Evolutionary conservation across 192 early-diverging fungal genomes (phyloP).

Genomic region (Gorgonomyces haynaldii): DNA sequence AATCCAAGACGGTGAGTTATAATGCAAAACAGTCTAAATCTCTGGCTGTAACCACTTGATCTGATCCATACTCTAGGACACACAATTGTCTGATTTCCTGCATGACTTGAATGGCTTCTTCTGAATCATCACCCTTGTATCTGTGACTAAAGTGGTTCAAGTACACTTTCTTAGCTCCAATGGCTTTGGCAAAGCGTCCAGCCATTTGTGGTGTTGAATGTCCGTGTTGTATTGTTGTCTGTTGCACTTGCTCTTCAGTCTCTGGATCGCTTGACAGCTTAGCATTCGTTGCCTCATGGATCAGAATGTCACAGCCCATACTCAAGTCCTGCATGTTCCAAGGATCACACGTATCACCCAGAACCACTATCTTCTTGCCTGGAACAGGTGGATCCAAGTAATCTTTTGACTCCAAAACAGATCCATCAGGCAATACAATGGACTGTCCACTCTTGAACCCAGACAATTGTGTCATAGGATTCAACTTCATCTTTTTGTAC

Average conservation of each 20-base stretch:
- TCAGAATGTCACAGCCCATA: constrained; percentile 20
- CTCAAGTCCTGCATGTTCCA: constrained; percentile 10
- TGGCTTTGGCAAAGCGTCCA: constrained; percentile 25
- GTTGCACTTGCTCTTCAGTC: constrained; percentile 22
- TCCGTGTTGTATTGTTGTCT: constrained; percentile 27
- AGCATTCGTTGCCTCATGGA: constrained; percentile 50
- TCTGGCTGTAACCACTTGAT: constrained; percentile 21
- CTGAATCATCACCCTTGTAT: constrained; percentile 33
- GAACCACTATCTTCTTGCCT: constrained; percentile 34
- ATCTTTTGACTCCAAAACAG: constrained; percentile 14
- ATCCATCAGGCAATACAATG: constrained; percentile 34
- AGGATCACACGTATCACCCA: constrained; percentile 45
- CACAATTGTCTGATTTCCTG: constrained; percentile 36
- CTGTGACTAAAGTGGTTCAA: constrained; percentile 44
- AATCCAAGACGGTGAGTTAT: too few species aligned
- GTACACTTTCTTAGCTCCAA: constrained; percentile 26
- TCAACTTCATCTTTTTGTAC: constrained; percentile 14
- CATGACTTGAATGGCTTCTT: constrained; percentile 32
- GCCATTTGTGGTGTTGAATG: constrained; percentile 52
- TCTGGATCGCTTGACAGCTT: constrained; percentile 21
- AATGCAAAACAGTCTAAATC: too few species aligned
- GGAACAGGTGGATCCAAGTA: constrained; percentile 14
- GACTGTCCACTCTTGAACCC: constrained; percentile 27
- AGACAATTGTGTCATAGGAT: constrained; percentile 35
- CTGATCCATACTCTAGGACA: constrained; percentile 27